These are phyloP conservation scores for Cryptococcus sp. DNA, from an alignment of 1,284 basidiomycete genomes.

Conservation along the genomic window DNA sequence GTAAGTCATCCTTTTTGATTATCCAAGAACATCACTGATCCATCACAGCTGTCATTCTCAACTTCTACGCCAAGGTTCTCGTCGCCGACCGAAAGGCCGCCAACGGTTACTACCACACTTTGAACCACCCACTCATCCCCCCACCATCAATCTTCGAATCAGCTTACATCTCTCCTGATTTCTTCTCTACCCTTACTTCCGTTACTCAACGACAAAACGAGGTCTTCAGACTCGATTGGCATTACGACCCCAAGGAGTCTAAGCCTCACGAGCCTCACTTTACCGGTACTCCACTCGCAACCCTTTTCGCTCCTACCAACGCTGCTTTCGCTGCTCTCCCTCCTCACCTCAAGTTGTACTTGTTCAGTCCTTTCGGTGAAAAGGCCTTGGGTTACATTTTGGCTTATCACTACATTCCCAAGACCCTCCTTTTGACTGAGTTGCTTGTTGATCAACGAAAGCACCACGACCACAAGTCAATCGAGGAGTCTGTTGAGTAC, in stretches of 20 bases:
- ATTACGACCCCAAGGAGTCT: conserved; percentile 47
- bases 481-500: conserved; percentile 3
- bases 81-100: conserved; percentile 53
- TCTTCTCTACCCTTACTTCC: conserved; percentile 59
- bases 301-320: conserved; percentile 64
- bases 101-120: conserved; percentile 63
- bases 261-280: conserved; percentile 46
- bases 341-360: conserved; percentile 55
- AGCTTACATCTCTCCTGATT: conserved; percentile 55
- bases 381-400: conserved; percentile 59
- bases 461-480: conserved; percentile 10
- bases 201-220: conserved; percentile 58
- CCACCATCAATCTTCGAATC: conserved; percentile 60
- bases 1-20: conserved; percentile 6
- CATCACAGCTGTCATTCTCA: conserved; percentile 51
- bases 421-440: conserved; percentile 57
- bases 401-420: conserved; percentile 63
- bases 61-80: conserved; percentile 56
- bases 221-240: conserved; percentile 48
- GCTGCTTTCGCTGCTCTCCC: conserved; percentile 61
- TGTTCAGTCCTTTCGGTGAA: conserved; percentile 65
- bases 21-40: conserved; percentile 19
- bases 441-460: conserved; percentile 43
- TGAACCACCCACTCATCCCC: conserved; percentile 60
- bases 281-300: conserved; percentile 55